A percentile compares a stretch with the other conserved stretches of the same genome.
Conservation (phyloP, 306 rosid species). For the Aeschynomene evenia region DNA sequence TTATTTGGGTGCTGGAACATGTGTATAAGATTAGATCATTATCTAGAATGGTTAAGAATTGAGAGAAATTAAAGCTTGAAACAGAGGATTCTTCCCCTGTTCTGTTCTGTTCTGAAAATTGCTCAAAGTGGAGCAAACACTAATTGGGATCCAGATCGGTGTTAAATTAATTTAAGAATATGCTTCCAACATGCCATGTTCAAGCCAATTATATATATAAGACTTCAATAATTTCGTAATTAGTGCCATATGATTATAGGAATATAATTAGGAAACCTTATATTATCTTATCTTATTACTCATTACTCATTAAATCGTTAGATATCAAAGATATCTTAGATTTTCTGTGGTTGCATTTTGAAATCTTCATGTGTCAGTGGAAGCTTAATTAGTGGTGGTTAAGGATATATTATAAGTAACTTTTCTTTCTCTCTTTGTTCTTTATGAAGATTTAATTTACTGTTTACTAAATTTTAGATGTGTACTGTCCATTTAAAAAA, state of each 20-base stretch:
- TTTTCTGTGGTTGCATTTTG: too few species aligned
- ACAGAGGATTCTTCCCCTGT: background rate
- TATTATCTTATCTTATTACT: too few species aligned
- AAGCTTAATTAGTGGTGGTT: too few species aligned
- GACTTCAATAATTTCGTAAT: slow-evolving; percentile 9
- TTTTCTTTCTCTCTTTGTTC: too few species aligned
- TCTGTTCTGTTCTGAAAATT: background rate
- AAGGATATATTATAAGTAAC: too few species aligned
- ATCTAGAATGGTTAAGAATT: slow-evolving; percentile 7
- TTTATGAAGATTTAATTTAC: too few species aligned
- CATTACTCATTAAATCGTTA: background rate
- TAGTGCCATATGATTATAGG: too few species aligned
- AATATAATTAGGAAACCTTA: background rate
- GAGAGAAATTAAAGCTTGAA: background rate
- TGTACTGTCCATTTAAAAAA: too few species aligned
- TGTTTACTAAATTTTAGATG: too few species aligned
- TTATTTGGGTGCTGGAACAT: background rate
- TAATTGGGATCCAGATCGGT: slow-evolving; percentile 21
- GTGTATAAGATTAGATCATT: slow-evolving; percentile 22
- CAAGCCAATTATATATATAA: background rate
- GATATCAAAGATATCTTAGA: too few species aligned
- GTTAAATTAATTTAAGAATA: slow-evolving; percentile 23
- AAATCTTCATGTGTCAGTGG: too few species aligned
- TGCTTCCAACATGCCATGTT: slow-evolving; percentile 24
- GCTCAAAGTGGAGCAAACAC: slow-evolving; percentile 31